These are phyloP conservation scores for Neonectria sp. DNA, from an alignment of 2,329 filamentous ascomycete genomes.

Conservation along the genomic window DNA sequence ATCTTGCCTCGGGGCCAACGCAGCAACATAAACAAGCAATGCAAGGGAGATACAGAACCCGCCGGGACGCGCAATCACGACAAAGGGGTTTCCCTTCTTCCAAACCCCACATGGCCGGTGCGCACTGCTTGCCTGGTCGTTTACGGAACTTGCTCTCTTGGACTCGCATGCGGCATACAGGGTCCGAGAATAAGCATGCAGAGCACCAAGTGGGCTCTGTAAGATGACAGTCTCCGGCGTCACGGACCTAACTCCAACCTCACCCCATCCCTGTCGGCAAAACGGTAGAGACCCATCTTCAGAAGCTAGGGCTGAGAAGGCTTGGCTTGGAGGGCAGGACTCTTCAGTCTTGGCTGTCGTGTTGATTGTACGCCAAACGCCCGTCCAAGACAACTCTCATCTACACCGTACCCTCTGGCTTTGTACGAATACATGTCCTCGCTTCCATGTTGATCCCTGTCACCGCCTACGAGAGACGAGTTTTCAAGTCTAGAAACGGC, in stretches of 20 bases:
- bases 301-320: not conserved
- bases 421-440: not conserved
- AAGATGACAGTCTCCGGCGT: slow-evolving; percentile 11
- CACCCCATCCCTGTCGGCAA: not conserved
- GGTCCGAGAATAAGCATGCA: slow-evolving; percentile 3
- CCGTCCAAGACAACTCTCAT: not conserved
- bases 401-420: not conserved
- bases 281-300: slow-evolving; percentile 2
- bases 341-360: not conserved
- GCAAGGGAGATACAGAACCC: not conserved
- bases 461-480: not conserved
- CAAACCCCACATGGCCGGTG: not conserved
- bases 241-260: not conserved
- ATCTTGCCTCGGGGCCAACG: not conserved
- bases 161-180: not conserved
- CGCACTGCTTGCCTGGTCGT: not conserved
- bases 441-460: not conserved
- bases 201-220: slow-evolving; percentile 16
- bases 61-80: not conserved
- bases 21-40: not conserved
- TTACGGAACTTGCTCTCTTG: slow-evolving; percentile 1
- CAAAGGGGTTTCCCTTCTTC: not conserved
- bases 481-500: not conserved
- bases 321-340: not conserved
- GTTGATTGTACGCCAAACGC: not conserved